Evolutionary conservation across 306 rosid genomes (phyloP).

Genomic region (Carpinus viminea): DNA sequence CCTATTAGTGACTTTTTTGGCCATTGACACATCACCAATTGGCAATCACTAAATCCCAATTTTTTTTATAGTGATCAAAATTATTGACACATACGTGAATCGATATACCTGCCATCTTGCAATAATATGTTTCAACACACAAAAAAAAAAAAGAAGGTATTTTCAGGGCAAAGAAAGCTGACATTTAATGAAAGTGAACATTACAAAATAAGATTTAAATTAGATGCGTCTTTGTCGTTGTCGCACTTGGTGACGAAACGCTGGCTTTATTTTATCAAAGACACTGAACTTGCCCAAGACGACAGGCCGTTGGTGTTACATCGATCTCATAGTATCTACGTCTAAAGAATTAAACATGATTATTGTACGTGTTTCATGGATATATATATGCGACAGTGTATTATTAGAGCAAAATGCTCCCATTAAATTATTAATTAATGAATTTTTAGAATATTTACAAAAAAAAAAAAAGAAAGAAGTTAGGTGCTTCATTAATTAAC

Average conservation of each 20-base stretch:
- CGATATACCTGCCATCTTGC: neutral
- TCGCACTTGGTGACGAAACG: neutral
- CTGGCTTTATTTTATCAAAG: neutral
- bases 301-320: neutral
- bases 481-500: neutral
- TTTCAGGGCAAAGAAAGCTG: neutral
- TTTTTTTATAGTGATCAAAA: neutral
- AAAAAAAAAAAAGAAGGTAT: neutral
- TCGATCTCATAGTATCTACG: no score
- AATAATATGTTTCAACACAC: neutral
- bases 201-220: neutral
- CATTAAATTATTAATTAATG: no score
- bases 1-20: no score
- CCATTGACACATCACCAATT: no score
- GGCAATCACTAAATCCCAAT: no score
- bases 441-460: no score
- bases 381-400: no score
- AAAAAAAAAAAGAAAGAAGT: no score
- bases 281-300: constrained; percentile 20
- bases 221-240: neutral
- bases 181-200: neutral
- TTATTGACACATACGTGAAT: neutral
- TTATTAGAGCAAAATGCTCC: no score
- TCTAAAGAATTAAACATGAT: no score
- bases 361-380: no score